phyloP scores from a whole-genome alignment of 768 basidiomycete species.

The Favolaschia claudopus region DNA sequence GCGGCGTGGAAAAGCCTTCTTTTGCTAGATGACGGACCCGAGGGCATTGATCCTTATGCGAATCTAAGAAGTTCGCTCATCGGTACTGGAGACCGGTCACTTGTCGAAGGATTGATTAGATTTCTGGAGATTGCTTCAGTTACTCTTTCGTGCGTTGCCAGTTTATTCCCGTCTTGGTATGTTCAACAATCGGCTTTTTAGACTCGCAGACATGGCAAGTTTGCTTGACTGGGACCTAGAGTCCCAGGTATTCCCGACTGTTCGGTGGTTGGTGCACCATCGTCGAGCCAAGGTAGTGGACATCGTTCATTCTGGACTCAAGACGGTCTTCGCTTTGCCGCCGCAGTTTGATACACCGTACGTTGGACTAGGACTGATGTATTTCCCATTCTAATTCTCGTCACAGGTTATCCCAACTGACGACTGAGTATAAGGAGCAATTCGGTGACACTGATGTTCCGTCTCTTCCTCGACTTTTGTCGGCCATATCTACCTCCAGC shows the following conservation, averaged over 20 bases:
- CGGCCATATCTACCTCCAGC: conserved; percentile 74
- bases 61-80: conserved; percentile 67
- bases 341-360: conserved; percentile 68
- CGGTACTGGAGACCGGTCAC: conserved; percentile 66
- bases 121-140: conserved; percentile 80
- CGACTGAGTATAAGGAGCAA: conserved; percentile 63
- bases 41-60: conserved; percentile 64
- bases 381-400: conserved; percentile 8
- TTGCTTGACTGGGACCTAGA: conserved; percentile 86
- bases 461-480: conserved; percentile 75
- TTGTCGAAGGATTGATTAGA: conserved; percentile 75
- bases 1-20: conserved; percentile 94
- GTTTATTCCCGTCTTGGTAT: not conserved
- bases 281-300: conserved; percentile 91
- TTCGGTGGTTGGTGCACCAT: conserved; percentile 91
- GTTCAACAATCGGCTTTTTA: conserved; percentile 35
- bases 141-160: conserved; percentile 71
- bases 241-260: conserved; percentile 86
- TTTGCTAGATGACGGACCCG: conserved; percentile 64
- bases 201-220: conserved; percentile 81
- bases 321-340: conserved; percentile 83
- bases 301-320: conserved; percentile 77
- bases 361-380: conserved; percentile 37
- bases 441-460: conserved; percentile 72
- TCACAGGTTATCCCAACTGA: conserved; percentile 59